These are phyloP conservation scores for Rhipidocladum racemiflorum DNA, from an alignment of 176 grass and related monocot genomes.

Conservation along the genomic window DNA sequence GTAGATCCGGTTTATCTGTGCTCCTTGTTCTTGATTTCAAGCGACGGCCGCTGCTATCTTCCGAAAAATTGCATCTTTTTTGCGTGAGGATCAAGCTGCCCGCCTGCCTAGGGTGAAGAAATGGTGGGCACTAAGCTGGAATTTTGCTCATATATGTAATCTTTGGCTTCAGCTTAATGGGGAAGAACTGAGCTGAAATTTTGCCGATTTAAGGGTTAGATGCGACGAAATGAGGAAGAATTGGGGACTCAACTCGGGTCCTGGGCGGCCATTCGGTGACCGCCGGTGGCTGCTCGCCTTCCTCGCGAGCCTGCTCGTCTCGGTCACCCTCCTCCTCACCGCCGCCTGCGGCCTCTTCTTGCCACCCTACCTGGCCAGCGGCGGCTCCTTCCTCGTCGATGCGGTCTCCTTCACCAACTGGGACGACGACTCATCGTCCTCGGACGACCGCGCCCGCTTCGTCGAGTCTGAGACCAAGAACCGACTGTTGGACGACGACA, in stretches of 20 bases:
- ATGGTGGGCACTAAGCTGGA: background rate
- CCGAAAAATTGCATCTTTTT: background rate
- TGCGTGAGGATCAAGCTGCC: background rate
- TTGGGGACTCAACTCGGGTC: constrained; percentile 39
- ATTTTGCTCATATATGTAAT: too few species aligned
- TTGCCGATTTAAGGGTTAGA: background rate
- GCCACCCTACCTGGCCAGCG: constrained; percentile 21
- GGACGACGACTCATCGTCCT: constrained; percentile 18
- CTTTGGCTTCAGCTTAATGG: background rate
- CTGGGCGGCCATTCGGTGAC: constrained; percentile 62
- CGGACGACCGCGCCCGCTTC: background rate
- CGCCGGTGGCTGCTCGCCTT: constrained; percentile 85
- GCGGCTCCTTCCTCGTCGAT: constrained; percentile 50
- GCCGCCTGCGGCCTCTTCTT: constrained; percentile 67
- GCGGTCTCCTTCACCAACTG: constrained; percentile 50
- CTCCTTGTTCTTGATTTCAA: background rate
- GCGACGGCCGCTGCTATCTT: background rate
- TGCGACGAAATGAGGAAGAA: constrained; percentile 65
- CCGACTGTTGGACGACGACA: background rate
- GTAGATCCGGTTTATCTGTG: background rate
- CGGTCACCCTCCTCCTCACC: constrained; percentile 62
- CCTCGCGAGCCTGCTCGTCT: constrained; percentile 68
- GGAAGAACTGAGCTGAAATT: background rate
- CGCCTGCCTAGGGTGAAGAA: background rate
- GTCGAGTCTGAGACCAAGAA: constrained; percentile 29